Conservation (phyloP, 2,329 filamentous ascomycete genomes). For the Cadophora malorum region DNA sequence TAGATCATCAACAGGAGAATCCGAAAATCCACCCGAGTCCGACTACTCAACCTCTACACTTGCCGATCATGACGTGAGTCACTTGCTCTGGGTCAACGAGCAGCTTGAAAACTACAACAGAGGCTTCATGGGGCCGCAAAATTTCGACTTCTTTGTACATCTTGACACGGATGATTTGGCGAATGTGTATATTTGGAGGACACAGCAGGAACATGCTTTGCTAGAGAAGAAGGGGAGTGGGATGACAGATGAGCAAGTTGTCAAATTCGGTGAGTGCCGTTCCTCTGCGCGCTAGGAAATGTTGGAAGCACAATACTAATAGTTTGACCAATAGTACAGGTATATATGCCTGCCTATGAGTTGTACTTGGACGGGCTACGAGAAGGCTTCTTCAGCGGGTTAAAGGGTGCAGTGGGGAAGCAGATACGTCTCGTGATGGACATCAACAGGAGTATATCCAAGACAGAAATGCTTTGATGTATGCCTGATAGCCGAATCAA, state of each 20-base stretch:
- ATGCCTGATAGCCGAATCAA: neutral
- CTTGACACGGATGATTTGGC: conserved; percentile 17
- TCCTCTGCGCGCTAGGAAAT: neutral
- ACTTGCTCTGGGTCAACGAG: conserved; percentile 13
- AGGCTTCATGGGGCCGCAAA: conserved; percentile 19
- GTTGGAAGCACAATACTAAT: neutral
- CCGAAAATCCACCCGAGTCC: neutral
- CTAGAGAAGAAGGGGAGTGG: conserved; percentile 2
- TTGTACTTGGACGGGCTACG: conserved; percentile 12
- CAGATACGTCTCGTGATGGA: conserved; percentile 15
- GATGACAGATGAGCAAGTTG: conserved; percentile 18
- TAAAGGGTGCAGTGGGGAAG: neutral
- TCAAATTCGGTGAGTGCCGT: conserved; percentile 15
- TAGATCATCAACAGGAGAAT: neutral
- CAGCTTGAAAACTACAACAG: neutral
- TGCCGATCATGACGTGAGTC: conserved; percentile 1
- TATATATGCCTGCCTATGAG: conserved; percentile 21
- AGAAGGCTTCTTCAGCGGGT: conserved; percentile 12
- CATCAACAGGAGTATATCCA: neutral
- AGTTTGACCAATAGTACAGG: neutral
- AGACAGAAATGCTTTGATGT: neutral
- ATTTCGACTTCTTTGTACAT: conserved; percentile 16
- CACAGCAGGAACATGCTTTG: conserved; percentile 16
- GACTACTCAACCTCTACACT: conserved; percentile 15
- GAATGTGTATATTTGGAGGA: conserved; percentile 23